Base-by-base conservation (phyloP, 441 rosid species). In the Capsella rubella region DNA sequence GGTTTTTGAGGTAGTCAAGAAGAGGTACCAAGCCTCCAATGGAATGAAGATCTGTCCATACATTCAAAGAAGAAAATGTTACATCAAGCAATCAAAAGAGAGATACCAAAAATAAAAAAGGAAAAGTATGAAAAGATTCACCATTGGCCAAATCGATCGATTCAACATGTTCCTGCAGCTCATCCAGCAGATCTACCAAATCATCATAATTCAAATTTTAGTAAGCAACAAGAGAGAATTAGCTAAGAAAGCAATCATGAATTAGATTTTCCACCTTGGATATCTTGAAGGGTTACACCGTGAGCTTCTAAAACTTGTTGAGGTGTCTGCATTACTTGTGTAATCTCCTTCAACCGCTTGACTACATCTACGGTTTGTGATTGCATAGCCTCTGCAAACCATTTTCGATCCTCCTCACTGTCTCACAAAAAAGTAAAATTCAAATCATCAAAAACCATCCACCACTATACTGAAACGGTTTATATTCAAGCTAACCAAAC, bases 311-410 rank as follows among this genome's bases (percentile, higher is more conserved):
- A 73, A 28, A 89, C 91, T 7, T 86, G 81, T 73, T 85, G 87
- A 3, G 97, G 97, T 18, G 96, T 84, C 73, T 91, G 92, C 96
- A 95, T 88, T 42, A 92, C 96, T 10, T 87, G 81, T 60, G 91
- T 90, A 53, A 95, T 90, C 90, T 92, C 97, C 72, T 95, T 95
- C 99, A 95, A 87, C 14, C 99, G 90, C 84, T 83, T 82, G 60
- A 89, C 77, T 68, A 95, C 98, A 73, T 95, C 98, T 63, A 93
- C 76, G 11, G 72, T 91, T 76, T 93, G 92, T 4, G 97, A 66
- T 55, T 95, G 98, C 97, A 95, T 90, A 35, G 98, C 97, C 79
- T 95, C 98, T 88, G 84, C 84, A 75, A 95, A 95, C 99, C 98
- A 95, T 81, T 42, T 91, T 52, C 92, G 77, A 82, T 95, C 98